phyloP scores from a whole-genome alignment of 768 basidiomycete species.

The Lactarius hatsudake region DNA sequence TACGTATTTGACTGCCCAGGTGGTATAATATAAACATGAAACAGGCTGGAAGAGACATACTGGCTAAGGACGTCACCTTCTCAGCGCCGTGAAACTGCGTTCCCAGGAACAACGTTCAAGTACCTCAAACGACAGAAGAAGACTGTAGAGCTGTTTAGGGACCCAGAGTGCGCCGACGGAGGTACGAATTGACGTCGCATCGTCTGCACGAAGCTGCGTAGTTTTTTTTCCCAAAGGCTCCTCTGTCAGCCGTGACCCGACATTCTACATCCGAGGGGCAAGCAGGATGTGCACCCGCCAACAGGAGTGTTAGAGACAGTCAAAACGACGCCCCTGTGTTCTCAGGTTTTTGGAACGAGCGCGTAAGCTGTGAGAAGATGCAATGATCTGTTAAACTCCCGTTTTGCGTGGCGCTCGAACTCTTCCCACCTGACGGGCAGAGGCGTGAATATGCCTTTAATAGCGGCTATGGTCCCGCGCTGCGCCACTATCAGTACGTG shows the following conservation, averaged over 20 bases:
- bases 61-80: slow-evolving; percentile 23
- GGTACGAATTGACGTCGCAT: slow-evolving; percentile 54
- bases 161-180: slow-evolving; percentile 83
- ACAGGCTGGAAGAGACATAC: slow-evolving; percentile 7
- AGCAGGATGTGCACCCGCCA: slow-evolving; percentile 55
- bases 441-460: slow-evolving; percentile 71
- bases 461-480: slow-evolving; percentile 81
- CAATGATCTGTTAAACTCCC: slow-evolving; percentile 87
- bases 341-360: slow-evolving; percentile 66
- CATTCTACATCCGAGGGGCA: neutral
- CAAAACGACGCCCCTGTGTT: slow-evolving; percentile 63
- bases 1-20: slow-evolving; percentile 42
- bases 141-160: slow-evolving; percentile 67
- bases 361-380: slow-evolving; percentile 83
- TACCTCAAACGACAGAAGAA: slow-evolving; percentile 53
- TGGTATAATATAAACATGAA: slow-evolving; percentile 24
- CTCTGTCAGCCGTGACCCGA: neutral
- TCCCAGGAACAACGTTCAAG: slow-evolving; percentile 48
- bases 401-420: slow-evolving; percentile 80
- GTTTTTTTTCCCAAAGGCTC: slow-evolving; percentile 46
- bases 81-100: slow-evolving; percentile 43
- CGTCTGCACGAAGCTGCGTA: slow-evolving; percentile 66
- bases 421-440: slow-evolving; percentile 92
- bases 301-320: slow-evolving; percentile 57
- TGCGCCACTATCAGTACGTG: slow-evolving; percentile 34